Percentiles rank a stretch among this genome's conserved stretches.
These are phyloP conservation scores for Sclerotinia spermophila DNA, from an alignment of 2,329 filamentous ascomycete species.

Conservation along the genomic window DNA sequence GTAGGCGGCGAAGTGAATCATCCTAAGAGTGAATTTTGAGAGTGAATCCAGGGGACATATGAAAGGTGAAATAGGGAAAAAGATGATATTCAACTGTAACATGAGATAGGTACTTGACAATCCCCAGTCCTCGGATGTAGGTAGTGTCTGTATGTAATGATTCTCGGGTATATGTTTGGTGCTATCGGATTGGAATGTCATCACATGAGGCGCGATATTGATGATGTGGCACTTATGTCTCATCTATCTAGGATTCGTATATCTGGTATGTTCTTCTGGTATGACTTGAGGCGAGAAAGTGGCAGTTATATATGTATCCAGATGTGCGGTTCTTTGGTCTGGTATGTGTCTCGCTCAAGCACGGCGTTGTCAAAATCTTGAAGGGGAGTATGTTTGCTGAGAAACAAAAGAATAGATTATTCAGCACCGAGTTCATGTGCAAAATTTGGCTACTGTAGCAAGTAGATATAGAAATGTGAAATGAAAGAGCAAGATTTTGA, in stretches of 20 bases:
- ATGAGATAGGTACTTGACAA: not conserved
- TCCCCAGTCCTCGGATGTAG: rapidly evolving
- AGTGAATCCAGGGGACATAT: not conserved
- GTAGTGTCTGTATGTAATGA: not conserved
- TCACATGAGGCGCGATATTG: not conserved
- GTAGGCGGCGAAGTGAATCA: not conserved
- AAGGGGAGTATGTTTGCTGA: not conserved
- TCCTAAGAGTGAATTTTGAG: not conserved
- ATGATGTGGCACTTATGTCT: rapidly evolving
- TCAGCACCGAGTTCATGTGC: not conserved
- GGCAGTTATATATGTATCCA: too few species aligned
- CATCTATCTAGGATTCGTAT: not conserved
- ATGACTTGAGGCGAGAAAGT: rapidly evolving
- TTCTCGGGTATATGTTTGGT: not conserved
- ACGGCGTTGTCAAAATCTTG: not conserved
- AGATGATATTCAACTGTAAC: not conserved
- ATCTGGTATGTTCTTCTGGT: not conserved
- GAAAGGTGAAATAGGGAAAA: not conserved
- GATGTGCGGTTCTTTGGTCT: not conserved
- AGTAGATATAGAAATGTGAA: not conserved
- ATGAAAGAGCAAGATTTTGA: not conserved
- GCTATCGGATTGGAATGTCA: not conserved
- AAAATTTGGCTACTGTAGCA: not conserved
- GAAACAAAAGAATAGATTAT: not conserved
- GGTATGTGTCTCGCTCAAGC: too few species aligned